phyloP scores from a whole-genome alignment of 345 rosid species.

The Sonneratia caseolaris region DNA sequence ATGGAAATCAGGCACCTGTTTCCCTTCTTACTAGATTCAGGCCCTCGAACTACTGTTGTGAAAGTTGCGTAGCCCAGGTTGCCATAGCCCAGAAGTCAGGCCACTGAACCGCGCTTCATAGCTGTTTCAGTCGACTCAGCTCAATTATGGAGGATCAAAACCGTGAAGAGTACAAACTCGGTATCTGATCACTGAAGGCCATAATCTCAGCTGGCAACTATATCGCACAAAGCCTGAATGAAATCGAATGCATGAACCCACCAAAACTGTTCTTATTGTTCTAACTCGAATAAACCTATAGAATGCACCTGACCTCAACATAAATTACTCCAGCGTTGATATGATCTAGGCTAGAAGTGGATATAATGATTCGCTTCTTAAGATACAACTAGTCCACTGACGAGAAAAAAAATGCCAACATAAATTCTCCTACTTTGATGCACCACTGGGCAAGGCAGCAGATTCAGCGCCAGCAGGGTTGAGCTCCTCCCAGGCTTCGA shows the following conservation, averaged over 20 bases:
- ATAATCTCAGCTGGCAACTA: neutral
- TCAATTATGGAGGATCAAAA: neutral
- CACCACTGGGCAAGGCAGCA: constrained; percentile 11
- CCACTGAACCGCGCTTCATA: neutral
- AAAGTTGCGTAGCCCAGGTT: neutral
- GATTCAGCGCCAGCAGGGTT: constrained; percentile 39
- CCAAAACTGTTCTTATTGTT: neutral
- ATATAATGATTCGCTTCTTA: neutral
- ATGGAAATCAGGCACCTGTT: too few relatives aligned
- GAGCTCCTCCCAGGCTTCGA: constrained; percentile 89
- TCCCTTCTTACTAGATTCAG: too few relatives aligned
- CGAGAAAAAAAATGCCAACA: neutral
- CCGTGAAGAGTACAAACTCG: neutral
- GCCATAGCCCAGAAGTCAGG: neutral
- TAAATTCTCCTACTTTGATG: constrained; percentile 20
- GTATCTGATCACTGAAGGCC: neutral
- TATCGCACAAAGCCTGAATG: neutral
- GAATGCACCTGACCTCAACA: neutral
- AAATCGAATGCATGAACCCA: neutral
- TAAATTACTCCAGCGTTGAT: neutral
- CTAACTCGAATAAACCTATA: neutral
- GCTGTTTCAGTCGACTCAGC: neutral
- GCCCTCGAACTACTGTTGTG: too few relatives aligned
- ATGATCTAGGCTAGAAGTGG: neutral
- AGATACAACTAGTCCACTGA: neutral